Conservation (phyloP, 2,329 filamentous ascomycete genomes). For the Nemania sp. region DNA sequence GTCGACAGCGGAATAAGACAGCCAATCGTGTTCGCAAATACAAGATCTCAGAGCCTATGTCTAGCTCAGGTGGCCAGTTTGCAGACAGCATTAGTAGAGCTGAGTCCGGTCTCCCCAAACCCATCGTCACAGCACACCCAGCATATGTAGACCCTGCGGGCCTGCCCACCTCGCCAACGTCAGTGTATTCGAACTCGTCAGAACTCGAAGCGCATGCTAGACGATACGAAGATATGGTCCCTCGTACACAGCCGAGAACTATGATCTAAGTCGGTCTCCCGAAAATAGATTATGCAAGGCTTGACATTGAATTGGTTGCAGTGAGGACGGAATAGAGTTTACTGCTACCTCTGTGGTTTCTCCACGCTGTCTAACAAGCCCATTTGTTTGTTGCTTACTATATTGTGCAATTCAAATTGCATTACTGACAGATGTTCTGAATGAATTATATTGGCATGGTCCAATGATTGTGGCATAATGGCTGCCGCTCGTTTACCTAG, state of each 20-base stretch:
- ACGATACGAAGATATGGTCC: conserved; percentile 70
- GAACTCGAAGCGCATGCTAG: conserved; percentile 63
- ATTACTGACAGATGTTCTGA: not conserved
- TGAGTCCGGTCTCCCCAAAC: conserved; percentile 43
- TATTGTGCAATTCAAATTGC: conserved; percentile 8
- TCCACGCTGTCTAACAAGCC: not conserved
- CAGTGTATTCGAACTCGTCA: conserved; percentile 45
- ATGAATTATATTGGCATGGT: conserved; percentile 18
- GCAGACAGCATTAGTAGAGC: conserved; percentile 45
- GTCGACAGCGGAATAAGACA: conserved; percentile 47
- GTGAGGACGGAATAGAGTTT: not conserved
- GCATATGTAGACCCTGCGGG: not conserved
- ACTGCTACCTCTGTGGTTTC: not conserved
- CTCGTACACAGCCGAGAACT: conserved; percentile 61
- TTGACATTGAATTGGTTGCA: not conserved
- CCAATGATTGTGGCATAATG: not conserved
- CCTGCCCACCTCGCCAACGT: conserved; percentile 41
- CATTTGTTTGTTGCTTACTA: not conserved
- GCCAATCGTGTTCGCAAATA: conserved; percentile 47
- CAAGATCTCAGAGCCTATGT: conserved; percentile 65
- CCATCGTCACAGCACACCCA: conserved; percentile 35
- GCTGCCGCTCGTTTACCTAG: not conserved
- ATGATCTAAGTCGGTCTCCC: conserved; percentile 45
- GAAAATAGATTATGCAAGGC: not conserved
- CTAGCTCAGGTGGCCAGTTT: conserved; percentile 57